phyloP scores from a whole-genome alignment of 768 basidiomycete species.

The Suillus cothurnatus region DNA sequence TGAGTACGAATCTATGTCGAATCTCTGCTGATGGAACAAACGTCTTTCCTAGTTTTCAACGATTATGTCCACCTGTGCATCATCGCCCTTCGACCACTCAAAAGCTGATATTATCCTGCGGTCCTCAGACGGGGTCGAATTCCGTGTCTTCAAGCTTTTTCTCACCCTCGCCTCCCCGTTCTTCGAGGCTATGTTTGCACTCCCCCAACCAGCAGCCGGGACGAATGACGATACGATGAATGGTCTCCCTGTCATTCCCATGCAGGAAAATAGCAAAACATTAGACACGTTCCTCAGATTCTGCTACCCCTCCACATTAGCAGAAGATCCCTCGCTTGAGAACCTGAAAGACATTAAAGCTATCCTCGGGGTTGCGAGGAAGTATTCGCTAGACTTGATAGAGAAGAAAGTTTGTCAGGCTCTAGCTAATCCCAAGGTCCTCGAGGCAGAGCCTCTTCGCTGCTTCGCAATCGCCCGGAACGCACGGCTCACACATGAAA shows the following conservation, averaged over 20 bases:
- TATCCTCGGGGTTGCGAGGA: conserved; percentile 39
- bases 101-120: conserved; percentile 18
- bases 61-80: conserved; percentile 10
- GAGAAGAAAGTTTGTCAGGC: conserved; percentile 22
- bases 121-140: conserved; percentile 16
- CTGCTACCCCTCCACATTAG: conserved; percentile 13
- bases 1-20: not conserved
- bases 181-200: not conserved
- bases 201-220: conserved; percentile 2
- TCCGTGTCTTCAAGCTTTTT: conserved; percentile 27
- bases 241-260: conserved; percentile 1
- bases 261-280: conserved; percentile 16
- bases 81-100: conserved; percentile 10
- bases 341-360: not conserved
- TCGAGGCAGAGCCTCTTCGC: conserved; percentile 22
- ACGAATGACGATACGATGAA: not conserved
- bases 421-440: conserved; percentile 15
- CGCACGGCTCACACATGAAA: conserved; percentile 23
- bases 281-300: conserved; percentile 22
- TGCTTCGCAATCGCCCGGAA: conserved; percentile 30
- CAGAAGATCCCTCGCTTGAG: conserved; percentile 2
- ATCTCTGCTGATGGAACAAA: not conserved
- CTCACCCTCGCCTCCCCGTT: conserved; percentile 28
- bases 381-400: conserved; percentile 43
- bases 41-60: not conserved